A percentile compares a stretch with the other conserved stretches of the same genome.
These are phyloP conservation scores for Avena eriantha DNA, from an alignment of 176 grass and related monocot genomes.

Conservation along the genomic window DNA sequence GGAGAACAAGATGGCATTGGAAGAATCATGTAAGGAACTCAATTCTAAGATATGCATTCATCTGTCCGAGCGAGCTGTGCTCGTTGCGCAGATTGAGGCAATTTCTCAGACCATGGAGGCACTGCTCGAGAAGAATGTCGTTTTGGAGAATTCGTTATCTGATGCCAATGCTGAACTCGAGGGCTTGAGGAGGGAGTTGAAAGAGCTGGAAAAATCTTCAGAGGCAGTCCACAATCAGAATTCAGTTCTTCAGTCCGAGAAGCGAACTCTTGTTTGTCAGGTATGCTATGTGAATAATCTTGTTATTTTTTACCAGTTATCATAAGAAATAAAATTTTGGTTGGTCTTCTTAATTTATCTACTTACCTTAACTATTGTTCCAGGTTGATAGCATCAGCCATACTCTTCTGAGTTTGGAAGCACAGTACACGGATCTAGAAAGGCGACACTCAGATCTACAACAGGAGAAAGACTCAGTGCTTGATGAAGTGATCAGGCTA, in stretches of 20 bases:
- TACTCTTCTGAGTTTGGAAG: conserved; percentile 64
- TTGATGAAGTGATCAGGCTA: conserved; percentile 63
- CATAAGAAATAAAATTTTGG: neutral
- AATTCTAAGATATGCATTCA: conserved; percentile 58
- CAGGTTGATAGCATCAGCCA: conserved; percentile 71
- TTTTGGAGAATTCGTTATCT: conserved; percentile 85
- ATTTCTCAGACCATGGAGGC: conserved; percentile 72
- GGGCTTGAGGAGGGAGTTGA: conserved; percentile 55
- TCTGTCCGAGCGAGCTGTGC: conserved; percentile 56
- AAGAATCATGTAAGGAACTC: conserved; percentile 68
- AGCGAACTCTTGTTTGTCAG: conserved; percentile 67
- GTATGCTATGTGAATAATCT: conserved; percentile 43
- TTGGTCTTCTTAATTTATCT: conserved; percentile 14
- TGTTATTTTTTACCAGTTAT: conserved; percentile 26
- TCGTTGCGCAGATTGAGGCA: conserved; percentile 62
- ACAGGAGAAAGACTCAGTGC: conserved; percentile 61
- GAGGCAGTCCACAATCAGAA: conserved; percentile 55
- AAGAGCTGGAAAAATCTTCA: conserved; percentile 62
- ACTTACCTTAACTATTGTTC: conserved; percentile 44
- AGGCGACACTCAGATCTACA: conserved; percentile 57
- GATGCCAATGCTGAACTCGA: conserved; percentile 72
- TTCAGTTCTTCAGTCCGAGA: conserved; percentile 61
- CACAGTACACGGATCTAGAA: conserved; percentile 65
- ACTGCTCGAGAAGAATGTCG: conserved; percentile 60
- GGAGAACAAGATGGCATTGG: conserved; percentile 54